A percentile compares a stretch with the other conserved stretches of the same genome.
Conservation (phyloP, 495 filamentous ascomycete species). For the Massariosphaeria phaeospora region DNA sequence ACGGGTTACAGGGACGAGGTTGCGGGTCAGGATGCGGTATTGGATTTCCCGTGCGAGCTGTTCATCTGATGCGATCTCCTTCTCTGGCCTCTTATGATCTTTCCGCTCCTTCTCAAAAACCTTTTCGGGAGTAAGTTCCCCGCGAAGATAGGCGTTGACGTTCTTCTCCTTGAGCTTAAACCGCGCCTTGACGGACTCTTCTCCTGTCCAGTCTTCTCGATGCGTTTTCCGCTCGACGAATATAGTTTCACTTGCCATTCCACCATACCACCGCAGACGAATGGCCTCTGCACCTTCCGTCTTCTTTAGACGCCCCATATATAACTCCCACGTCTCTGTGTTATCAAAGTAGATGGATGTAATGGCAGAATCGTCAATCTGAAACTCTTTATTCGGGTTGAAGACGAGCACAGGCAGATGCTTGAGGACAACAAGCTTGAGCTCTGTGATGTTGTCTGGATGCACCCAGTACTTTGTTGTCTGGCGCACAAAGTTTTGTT, state of each 20-base stretch:
- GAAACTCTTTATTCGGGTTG: conserved; percentile 95
- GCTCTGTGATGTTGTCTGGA: conserved; percentile 94
- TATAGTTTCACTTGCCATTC: conserved; percentile 88
- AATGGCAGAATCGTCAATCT: conserved; percentile 81
- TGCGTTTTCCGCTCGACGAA: conserved; percentile 98
- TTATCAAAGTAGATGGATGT: conserved; percentile 99
- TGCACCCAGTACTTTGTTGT: conserved; percentile 99
- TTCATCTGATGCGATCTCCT: conserved; percentile 85
- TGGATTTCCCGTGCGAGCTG: conserved; percentile 87
- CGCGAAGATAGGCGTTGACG: conserved; percentile 81
- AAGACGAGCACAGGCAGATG: conserved; percentile 97
- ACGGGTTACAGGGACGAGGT: conserved; percentile 77
- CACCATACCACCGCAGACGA: conserved; percentile 94
- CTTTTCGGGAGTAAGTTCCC: conserved; percentile 71
- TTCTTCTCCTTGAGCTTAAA: conserved; percentile 96
- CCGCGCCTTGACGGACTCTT: conserved; percentile 96
- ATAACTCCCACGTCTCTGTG: conserved; percentile 84
- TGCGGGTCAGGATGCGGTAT: conserved; percentile 80
- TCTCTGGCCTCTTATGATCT: conserved; percentile 82
- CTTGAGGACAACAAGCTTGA: conserved; percentile 96
- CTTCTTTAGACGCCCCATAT: conserved; percentile 91
- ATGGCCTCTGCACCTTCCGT: conserved; percentile 97
- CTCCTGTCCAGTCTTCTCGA: conserved; percentile 97
- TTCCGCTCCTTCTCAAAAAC: conserved; percentile 92
- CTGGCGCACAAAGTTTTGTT: conserved; percentile 94